Percentiles rank a stretch among this genome's conserved stretches.
phyloP scores from a whole-genome alignment of 225 moss, liverwort and hornwort species.

The Bryum argenteum region DNA sequence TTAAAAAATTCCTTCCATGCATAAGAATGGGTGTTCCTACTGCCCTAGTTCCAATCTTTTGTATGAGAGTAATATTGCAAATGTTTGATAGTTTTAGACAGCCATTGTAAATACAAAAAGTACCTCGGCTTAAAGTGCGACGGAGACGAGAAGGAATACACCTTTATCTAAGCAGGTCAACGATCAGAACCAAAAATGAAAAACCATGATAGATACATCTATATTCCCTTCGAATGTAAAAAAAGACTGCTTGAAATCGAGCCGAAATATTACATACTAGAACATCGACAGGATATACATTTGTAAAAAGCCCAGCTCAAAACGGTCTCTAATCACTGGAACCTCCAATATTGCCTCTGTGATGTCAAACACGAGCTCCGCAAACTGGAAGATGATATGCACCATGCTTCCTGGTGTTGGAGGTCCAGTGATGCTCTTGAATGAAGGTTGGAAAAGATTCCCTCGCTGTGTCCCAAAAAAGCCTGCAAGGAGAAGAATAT shows the following conservation, averaged over 20 bases:
- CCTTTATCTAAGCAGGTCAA: background rate
- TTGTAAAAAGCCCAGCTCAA: constrained; percentile 21
- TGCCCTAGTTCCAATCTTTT: no score
- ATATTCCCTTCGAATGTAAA: background rate
- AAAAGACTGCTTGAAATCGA: constrained; percentile 2
- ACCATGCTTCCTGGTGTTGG: constrained; percentile 17
- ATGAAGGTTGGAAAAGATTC: constrained; percentile 11
- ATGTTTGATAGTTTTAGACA: no score
- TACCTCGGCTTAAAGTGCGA: no score
- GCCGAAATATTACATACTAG: constrained; percentile 13
- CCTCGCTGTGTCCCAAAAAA: constrained; percentile 29
- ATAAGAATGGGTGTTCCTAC: no score
- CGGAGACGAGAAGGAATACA: background rate
- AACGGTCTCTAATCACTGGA: constrained; percentile 6
- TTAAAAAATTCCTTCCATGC: no score
- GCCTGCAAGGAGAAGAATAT: constrained; percentile 13
- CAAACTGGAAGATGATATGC: constrained; percentile 7
- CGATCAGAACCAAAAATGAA: background rate
- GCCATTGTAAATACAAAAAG: no score
- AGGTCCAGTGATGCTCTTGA: constrained; percentile 26
- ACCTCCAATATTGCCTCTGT: constrained; percentile 18
- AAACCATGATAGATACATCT: background rate
- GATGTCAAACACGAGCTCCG: constrained; percentile 14
- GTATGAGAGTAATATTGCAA: no score
- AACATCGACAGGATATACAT: constrained; percentile 19